These are phyloP conservation scores for Quercus phellos DNA, from an alignment of 331 rosid species.

Conservation along the genomic window DNA sequence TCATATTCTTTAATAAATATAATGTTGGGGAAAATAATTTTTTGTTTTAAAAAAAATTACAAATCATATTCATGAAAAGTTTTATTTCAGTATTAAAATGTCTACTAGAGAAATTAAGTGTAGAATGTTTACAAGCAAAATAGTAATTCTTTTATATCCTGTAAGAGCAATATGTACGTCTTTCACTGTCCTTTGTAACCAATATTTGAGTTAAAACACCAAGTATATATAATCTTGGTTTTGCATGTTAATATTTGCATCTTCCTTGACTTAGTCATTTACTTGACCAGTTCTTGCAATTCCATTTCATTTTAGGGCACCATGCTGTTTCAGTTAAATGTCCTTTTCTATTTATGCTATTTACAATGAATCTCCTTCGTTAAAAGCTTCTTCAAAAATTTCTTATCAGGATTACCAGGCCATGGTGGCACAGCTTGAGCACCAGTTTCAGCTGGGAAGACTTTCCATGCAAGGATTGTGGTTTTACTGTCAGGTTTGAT, in stretches of 20 bases:
- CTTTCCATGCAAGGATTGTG: constrained; percentile 97
- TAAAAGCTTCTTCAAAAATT: neutral
- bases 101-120: neutral
- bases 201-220: neutral
- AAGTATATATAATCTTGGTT: neutral
- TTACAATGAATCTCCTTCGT: constrained; percentile 12
- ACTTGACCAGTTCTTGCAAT: neutral
- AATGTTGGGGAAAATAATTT: no score
- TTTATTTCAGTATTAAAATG: neutral
- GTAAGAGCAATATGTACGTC: neutral
- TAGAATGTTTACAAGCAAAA: neutral
- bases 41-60: neutral
- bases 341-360: neutral
- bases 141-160: neutral
- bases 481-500: constrained; percentile 91
- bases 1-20: neutral
- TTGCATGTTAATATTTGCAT: neutral
- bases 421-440: constrained; percentile 99
- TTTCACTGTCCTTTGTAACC: neutral
- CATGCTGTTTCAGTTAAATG: neutral
- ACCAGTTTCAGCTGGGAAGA: constrained; percentile 89
- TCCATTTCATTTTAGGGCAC: neutral
- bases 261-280: neutral
- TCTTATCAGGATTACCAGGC: constrained; percentile 82
- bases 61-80: neutral